Evolutionary conservation across 495 filamentous ascomycete genomes (phyloP).

Genomic region (Trichocladium antarcticum): DNA sequence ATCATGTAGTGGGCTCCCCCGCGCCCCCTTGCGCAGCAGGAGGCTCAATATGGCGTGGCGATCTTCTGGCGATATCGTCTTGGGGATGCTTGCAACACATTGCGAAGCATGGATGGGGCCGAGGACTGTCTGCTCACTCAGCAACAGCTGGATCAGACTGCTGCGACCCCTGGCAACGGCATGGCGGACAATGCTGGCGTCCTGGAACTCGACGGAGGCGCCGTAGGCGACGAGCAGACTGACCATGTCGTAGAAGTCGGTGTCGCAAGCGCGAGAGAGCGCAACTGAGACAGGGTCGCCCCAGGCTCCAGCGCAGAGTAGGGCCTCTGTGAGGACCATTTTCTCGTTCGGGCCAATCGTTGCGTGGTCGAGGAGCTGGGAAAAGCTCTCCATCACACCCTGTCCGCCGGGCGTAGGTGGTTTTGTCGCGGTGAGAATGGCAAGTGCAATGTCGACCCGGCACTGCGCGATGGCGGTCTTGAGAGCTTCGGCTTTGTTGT

Average conservation of each 20-base stretch:
- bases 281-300: constrained; percentile 32
- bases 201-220: constrained; percentile 36
- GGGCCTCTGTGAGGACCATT: constrained; percentile 31
- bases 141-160: constrained; percentile 31
- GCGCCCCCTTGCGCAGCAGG: constrained; percentile 34
- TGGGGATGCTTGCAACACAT: constrained; percentile 34
- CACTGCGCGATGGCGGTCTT: constrained; percentile 31
- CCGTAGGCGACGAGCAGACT: constrained; percentile 35
- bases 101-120: constrained; percentile 32
- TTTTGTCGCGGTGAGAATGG: constrained; percentile 34
- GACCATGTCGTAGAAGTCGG: constrained; percentile 37
- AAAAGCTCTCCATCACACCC: constrained; percentile 32
- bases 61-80: constrained; percentile 31
- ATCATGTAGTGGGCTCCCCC: constrained; percentile 28
- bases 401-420: constrained; percentile 28
- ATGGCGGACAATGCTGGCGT: constrained; percentile 28
- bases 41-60: constrained; percentile 29
- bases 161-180: constrained; percentile 29
- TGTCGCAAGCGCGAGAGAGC: constrained; percentile 27
- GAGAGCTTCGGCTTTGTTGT: constrained; percentile 35
- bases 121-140: constrained; percentile 26
- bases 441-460: constrained; percentile 35
- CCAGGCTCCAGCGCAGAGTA: constrained; percentile 37
- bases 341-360: constrained; percentile 36
- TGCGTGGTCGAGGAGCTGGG: constrained; percentile 27